Base-by-base conservation (phyloP, 768 basidiomycete genomes). In the Termitomyces sp. region DNA sequence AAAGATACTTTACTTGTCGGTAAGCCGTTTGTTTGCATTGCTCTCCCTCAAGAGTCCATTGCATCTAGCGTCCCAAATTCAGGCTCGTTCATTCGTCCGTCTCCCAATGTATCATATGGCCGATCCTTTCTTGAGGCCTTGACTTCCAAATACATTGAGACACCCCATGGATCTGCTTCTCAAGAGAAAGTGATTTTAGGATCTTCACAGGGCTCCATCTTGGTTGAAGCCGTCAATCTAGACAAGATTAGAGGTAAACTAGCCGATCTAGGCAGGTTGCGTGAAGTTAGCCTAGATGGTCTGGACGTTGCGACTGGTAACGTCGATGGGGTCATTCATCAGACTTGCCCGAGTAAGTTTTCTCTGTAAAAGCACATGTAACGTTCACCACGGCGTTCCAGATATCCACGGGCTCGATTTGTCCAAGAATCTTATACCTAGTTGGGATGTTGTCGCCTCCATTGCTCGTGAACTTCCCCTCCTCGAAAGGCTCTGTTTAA, bases 211-310 rank as follows among this genome's bases (percentile, higher is more conserved):
- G 90, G 91, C 34, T 79, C 84, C 4, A 95, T 98, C 65, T 78
- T 89, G 65, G 92, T 98, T 12, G 91, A 96, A 72, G 94, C 92
- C 4, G 90, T 94, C 4, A 82, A 85, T 49, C 77, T 97, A 32
- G 88, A 92, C 68, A 92, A 88, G 70, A 85, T 97, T 60, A 82
- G 89, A 68, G 74, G 76, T 32, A 89, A 88, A 50, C 80, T 96
- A 32, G 77, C 88, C 5, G 76, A 84, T 57, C 73, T 98, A 20
- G 80, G 81, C 51, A 79, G 79, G 17, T 77, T 98, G 54, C 84
- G 85, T 57, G 89, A 94, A 70, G 84, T 90, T 56, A 94, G 95
- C 61, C 77, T 97, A 34, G 91, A 96, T 68, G 80, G 78, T 66
- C 83, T 87, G 63, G 71, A 76, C 58, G 86, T 96, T 12, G 81